Percentiles rank a stretch among this genome's conserved stretches.
These are phyloP conservation scores for Solanum chiquidenum DNA, from an alignment of 257 asterid species.

Conservation along the genomic window DNA sequence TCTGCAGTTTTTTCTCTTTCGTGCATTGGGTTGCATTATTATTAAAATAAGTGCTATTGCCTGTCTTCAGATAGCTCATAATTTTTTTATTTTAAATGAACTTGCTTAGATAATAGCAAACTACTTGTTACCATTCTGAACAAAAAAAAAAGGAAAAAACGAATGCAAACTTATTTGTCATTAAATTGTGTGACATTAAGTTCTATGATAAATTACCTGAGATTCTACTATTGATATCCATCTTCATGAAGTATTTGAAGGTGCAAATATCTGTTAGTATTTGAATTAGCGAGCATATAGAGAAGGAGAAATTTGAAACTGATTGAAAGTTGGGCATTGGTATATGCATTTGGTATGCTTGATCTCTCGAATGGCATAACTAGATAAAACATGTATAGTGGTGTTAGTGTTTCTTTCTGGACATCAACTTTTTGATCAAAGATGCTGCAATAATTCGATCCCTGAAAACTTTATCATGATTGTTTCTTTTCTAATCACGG, in stretches of 20 bases:
- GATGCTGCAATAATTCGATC: neutral
- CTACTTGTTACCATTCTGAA: neutral
- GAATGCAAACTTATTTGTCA: neutral
- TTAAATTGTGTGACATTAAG: neutral
- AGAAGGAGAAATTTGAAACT: neutral
- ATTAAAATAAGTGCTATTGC: neutral
- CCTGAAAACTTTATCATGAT: neutral
- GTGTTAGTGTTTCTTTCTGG: neutral
- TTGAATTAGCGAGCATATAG: neutral
- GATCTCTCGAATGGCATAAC: neutral
- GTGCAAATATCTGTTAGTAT: neutral
- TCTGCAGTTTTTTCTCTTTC: neutral
- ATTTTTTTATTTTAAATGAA: neutral
- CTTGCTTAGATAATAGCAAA: neutral
- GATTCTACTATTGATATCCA: neutral
- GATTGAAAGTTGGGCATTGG: neutral
- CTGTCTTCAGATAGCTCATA: neutral
- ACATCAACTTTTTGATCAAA: neutral
- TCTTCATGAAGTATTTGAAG: neutral
- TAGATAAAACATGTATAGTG: neutral
- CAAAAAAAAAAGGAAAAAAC: neutral
- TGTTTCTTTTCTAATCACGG: constrained; percentile 6
- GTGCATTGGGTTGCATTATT: neutral
- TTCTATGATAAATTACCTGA: neutral
- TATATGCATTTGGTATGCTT: neutral